These are phyloP conservation scores for Metschnikowia continentalis DNA, from an alignment of 805 yeast genomes.

Conservation along the genomic window DNA sequence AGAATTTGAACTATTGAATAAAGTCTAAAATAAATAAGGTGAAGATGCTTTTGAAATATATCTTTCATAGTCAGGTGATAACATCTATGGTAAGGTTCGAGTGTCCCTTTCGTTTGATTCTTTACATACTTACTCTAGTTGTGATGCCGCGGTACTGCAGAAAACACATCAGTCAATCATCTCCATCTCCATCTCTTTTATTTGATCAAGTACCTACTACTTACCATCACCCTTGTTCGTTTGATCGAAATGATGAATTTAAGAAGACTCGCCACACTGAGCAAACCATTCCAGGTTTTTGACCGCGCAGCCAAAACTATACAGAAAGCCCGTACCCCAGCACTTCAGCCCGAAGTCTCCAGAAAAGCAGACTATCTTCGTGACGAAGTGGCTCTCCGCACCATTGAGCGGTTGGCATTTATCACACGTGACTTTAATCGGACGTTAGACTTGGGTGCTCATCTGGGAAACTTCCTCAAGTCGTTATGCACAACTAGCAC, in stretches of 20 bases:
- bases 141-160: conserved; percentile 3
- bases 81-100: neutral
- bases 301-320: conserved; percentile 56
- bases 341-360: conserved; percentile 39
- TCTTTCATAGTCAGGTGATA: too few relatives aligned
- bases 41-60: too few relatives aligned
- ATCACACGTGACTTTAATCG: conserved; percentile 58
- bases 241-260: neutral
- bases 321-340: conserved; percentile 57
- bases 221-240: neutral
- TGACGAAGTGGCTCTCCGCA: conserved; percentile 67
- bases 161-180: neutral
- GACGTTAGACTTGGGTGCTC: conserved; percentile 69
- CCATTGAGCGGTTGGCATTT: conserved; percentile 72
- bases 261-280: conserved; percentile 10
- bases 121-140: neutral
- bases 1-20: too few relatives aligned
- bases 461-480: conserved; percentile 60
- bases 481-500: conserved; percentile 29
- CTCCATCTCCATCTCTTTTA: neutral
- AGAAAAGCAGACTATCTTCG: conserved; percentile 66
- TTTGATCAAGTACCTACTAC: neutral
- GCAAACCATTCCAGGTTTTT: conserved; percentile 42
- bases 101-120: neutral
- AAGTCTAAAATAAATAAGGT: too few relatives aligned